phyloP scores from a whole-genome alignment of 805 yeast genomes.

The Pichia ethanolica region DNA sequence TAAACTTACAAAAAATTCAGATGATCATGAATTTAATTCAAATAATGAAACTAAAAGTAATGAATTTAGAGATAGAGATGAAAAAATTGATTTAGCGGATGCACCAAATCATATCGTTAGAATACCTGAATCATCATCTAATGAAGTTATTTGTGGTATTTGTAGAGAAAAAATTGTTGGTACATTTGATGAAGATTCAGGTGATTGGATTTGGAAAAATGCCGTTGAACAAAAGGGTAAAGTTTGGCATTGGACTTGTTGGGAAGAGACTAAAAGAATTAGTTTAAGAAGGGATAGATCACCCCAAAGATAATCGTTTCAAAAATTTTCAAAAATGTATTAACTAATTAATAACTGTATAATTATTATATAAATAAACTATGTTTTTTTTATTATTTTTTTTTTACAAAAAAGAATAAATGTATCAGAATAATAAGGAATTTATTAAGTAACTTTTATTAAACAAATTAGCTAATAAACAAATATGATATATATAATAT shows the following conservation, averaged over 20 bases:
- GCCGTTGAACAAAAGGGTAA: conserved; percentile 41
- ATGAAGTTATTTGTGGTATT: conserved; percentile 54
- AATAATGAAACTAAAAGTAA: conserved; percentile 10
- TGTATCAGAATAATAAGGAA: not conserved
- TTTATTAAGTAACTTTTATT: not conserved
- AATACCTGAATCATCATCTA: conserved; percentile 62
- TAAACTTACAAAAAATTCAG: not conserved
- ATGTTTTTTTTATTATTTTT: no score
- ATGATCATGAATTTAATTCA: not conserved
- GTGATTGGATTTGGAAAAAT: conserved; percentile 79
- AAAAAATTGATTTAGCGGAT: conserved; percentile 25
- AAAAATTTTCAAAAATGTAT: not conserved
- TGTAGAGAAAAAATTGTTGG: conserved; percentile 61
- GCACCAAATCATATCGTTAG: conserved; percentile 39
- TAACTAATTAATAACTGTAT: no score
- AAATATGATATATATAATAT: not conserved
- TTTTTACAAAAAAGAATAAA: no score
- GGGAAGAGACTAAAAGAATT: conserved; percentile 43
- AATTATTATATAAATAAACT: no score
- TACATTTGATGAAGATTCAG: conserved; percentile 63
- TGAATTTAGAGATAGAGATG: conserved; percentile 4
- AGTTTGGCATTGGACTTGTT: conserved; percentile 62
- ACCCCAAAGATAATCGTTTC: conserved; percentile 17
- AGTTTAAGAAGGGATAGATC: conserved; percentile 24
- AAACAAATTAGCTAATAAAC: not conserved